A percentile compares a stretch with the other conserved stretches of the same genome.
Evolutionary conservation across 2,329 filamentous ascomycete genomes (phyloP).

Genomic region (Scolecobasidium constrictum): DNA sequence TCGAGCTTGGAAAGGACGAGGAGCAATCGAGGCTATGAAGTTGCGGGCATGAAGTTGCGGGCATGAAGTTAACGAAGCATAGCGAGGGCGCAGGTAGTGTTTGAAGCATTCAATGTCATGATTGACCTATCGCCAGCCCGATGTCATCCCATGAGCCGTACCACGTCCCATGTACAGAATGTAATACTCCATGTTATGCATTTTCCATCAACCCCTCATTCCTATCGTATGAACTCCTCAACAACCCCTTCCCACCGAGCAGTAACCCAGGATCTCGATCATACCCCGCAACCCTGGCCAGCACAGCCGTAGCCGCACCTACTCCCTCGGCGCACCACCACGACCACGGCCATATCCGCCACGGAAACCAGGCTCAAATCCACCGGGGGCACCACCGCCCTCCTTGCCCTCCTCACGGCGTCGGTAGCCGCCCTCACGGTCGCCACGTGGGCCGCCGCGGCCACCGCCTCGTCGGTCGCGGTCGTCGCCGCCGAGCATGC

Average conservation of each 20-base stretch:
- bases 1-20: conserved; percentile 15
- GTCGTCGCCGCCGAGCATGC: conserved; percentile 88
- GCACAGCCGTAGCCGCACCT: not conserved
- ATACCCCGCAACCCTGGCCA: not conserved
- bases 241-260: not conserved
- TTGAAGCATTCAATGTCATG: too few species aligned
- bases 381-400: conserved; percentile 26
- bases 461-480: conserved; percentile 71
- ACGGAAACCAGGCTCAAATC: conserved; percentile 33
- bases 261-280: not conserved
- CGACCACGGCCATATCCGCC: conserved; percentile 25
- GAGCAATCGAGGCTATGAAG: not conserved
- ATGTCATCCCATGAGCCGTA: too few species aligned
- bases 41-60: too few species aligned
- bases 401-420: conserved; percentile 54
- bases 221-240: too few species aligned
- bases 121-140: too few species aligned
- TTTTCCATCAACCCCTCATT: not conserved
- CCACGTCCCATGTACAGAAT: too few species aligned
- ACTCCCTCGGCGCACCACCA: conserved; percentile 1
- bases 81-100: too few species aligned
- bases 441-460: conserved; percentile 61
- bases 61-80: too few species aligned
- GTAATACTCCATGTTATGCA: not conserved
- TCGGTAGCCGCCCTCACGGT: conserved; percentile 73